phyloP scores from a whole-genome alignment of 257 asterid species.

The Nicotiana tomentosiformis region DNA sequence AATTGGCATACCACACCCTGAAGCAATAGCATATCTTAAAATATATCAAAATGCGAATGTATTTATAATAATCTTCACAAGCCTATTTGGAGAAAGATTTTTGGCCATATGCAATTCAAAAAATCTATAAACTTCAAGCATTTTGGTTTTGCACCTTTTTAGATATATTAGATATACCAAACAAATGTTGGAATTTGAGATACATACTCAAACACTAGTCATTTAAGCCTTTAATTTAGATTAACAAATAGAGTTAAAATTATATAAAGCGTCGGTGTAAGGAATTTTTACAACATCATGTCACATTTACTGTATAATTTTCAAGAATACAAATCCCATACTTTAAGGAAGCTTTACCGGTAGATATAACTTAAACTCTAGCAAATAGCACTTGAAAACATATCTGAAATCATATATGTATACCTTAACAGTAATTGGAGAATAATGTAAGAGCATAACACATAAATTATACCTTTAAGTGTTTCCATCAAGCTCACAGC shows the following conservation, averaged over 20 bases:
- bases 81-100: not conserved
- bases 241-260: not conserved
- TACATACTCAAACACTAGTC: not conserved
- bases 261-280: too few species aligned
- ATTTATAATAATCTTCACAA: not conserved
- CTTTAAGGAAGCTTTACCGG: too few species aligned
- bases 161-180: not conserved
- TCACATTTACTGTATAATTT: too few species aligned
- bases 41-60: not conserved
- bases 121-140: not conserved
- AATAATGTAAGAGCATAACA: not conserved
- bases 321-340: too few species aligned
- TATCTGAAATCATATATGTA: not conserved
- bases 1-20: conserved; percentile 57
- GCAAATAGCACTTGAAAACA: not conserved
- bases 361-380: too few species aligned
- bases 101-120: not conserved
- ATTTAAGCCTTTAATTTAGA: not conserved
- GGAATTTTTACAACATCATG: too few species aligned
- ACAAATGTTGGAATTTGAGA: not conserved
- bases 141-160: not conserved
- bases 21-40: conserved; percentile 15
- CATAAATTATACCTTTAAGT: conserved; percentile 46
- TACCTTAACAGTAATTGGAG: not conserved
- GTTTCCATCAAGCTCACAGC: conserved; percentile 49